Conservation (phyloP, 805 yeast genomes). For the Hanseniaspora valbyensis region DNA sequence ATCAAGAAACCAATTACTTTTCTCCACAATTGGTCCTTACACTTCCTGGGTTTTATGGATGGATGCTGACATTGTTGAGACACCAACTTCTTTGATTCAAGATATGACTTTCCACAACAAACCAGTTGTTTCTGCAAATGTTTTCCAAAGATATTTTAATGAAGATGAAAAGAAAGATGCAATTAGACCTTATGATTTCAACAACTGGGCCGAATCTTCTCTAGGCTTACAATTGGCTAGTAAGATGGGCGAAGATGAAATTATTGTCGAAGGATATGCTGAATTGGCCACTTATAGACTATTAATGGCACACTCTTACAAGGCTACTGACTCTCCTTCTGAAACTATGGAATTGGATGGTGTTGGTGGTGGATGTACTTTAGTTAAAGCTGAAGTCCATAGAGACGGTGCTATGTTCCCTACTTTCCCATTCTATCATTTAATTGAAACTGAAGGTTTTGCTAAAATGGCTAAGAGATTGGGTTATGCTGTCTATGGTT, state of each 20-base stretch:
- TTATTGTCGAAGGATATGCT: conserved; percentile 85
- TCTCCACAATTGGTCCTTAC: conserved; percentile 77
- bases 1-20: conserved; percentile 83
- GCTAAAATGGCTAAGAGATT: conserved; percentile 95
- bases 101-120: conserved; percentile 78
- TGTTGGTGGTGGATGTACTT: conserved; percentile 93
- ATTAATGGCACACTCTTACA: conserved; percentile 82
- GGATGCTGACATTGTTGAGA: conserved; percentile 87
- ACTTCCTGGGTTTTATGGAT: conserved; percentile 96
- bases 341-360: conserved; percentile 85
- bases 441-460: conserved; percentile 96
- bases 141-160: conserved; percentile 71
- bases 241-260: conserved; percentile 71
- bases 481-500: conserved; percentile 81
- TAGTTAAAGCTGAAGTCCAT: conserved; percentile 96
- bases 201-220: conserved; percentile 87
- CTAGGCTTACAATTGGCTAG: conserved; percentile 68
- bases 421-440: conserved; percentile 90
- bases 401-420: conserved; percentile 99
- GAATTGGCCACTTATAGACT: conserved; percentile 92
- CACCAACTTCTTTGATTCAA: conserved; percentile 72
- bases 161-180: conserved; percentile 42
- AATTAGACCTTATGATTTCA: conserved; percentile 85
- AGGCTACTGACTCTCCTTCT: conserved; percentile 47
- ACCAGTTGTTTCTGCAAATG: conserved; percentile 84